phyloP scores from a whole-genome alignment of 169 alveolate genomes.

The Cryptosporidium xiaoi region DNA sequence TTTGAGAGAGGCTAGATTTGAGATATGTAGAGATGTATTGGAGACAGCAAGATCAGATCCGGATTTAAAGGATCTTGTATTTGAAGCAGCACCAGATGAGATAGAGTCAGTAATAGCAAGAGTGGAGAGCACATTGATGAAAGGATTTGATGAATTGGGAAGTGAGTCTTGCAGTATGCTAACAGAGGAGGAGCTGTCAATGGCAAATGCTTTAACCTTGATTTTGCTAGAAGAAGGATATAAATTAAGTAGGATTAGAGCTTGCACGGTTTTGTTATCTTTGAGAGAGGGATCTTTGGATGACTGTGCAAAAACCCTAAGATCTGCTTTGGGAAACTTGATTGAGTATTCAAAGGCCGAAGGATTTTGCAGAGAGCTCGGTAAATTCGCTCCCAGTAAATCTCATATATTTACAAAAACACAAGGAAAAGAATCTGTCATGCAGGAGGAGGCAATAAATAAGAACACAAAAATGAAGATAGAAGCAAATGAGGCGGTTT shows the following conservation, averaged over 20 bases:
- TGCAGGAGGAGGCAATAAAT: background rate
- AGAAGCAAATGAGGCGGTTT: slow-evolving; percentile 49
- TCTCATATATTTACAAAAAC: background rate
- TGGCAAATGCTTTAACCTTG: slow-evolving; percentile 44
- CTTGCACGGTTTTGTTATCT: slow-evolving; percentile 43
- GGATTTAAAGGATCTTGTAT: slow-evolving; percentile 44
- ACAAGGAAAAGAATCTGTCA: background rate
- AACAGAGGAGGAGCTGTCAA: slow-evolving; percentile 30
- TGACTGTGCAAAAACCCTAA: slow-evolving; percentile 50
- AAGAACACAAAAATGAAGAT: slow-evolving; percentile 12
- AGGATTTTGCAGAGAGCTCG: slow-evolving; percentile 32
- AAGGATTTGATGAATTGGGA: slow-evolving; percentile 38
- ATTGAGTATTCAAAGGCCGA: slow-evolving; percentile 49
- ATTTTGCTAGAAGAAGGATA: slow-evolving; percentile 48
- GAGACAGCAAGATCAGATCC: slow-evolving; percentile 22
- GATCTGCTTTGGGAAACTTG: slow-evolving; percentile 35
- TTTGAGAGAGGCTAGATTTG: background rate
- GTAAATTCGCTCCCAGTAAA: slow-evolving; percentile 7
- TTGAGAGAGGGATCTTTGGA: slow-evolving; percentile 58
- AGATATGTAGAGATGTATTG: slow-evolving; percentile 36
- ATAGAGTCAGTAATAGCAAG: background rate
- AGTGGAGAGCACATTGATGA: slow-evolving; percentile 6
- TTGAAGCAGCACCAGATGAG: slow-evolving; percentile 41
- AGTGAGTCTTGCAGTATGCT: slow-evolving; percentile 24
- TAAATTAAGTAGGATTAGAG: slow-evolving; percentile 37